Conservation (phyloP, 768 basidiomycete species). For the Gymnopilus dilepis region DNA sequence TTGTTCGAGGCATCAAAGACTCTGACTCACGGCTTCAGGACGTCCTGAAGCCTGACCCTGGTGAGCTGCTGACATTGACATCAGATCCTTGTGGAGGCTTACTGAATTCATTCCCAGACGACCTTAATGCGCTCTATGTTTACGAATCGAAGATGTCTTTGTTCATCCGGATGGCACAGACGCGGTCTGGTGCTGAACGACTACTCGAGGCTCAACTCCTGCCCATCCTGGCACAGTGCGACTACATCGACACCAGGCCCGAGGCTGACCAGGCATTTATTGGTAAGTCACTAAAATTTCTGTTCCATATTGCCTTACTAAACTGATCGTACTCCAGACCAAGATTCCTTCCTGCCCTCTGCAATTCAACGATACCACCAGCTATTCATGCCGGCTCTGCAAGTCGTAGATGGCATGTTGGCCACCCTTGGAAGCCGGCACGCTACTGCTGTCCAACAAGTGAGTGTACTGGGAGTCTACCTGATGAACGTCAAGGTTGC, state of each 20-base stretch:
- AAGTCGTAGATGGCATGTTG: conserved; percentile 78
- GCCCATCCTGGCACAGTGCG: conserved; percentile 78
- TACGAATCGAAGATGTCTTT: conserved; percentile 95
- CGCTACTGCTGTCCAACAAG: conserved; percentile 72
- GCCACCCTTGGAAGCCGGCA: conserved; percentile 78
- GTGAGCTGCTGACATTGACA: conserved; percentile 47
- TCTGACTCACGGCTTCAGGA: conserved; percentile 74
- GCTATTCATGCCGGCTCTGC: conserved; percentile 83
- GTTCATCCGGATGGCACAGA: conserved; percentile 84
- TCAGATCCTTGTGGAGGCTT: neutral
- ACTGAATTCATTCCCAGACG: conserved; percentile 55
- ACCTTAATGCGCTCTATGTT: conserved; percentile 89
- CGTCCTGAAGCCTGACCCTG: conserved; percentile 88
- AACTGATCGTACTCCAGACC: conserved; percentile 51
- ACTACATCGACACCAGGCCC: conserved; percentile 85
- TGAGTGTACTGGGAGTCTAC: conserved; percentile 29
- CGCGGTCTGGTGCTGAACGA: conserved; percentile 82
- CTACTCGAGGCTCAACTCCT: conserved; percentile 81
- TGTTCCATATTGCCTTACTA: neutral
- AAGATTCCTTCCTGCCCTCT: conserved; percentile 86
- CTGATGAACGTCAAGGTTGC: neutral
- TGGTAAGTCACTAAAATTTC: conserved; percentile 62
- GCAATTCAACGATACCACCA: conserved; percentile 92
- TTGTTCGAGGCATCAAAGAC: conserved; percentile 86
- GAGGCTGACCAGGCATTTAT: conserved; percentile 83